These are phyloP conservation scores for Annulohypoxylon stygium DNA, from an alignment of 495 filamentous ascomycete genomes.

Conservation along the genomic window DNA sequence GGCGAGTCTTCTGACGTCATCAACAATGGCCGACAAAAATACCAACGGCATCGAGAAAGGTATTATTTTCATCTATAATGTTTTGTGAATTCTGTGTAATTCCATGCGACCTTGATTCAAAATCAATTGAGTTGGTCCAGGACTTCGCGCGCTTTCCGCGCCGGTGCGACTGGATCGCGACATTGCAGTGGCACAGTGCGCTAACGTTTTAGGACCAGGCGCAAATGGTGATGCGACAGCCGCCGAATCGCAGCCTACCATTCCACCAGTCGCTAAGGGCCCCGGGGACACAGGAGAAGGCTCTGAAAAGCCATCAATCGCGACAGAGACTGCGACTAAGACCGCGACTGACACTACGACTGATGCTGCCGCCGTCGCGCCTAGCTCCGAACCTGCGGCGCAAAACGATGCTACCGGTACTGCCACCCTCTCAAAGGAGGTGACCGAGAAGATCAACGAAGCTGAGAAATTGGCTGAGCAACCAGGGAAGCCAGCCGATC, in stretches of 20 bases:
- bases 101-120: conserved; percentile 31
- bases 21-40: conserved; percentile 56
- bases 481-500: conserved; percentile 42
- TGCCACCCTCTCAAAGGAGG: conserved; percentile 32
- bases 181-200: conserved; percentile 43
- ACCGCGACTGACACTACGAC: conserved; percentile 23
- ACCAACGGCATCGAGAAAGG: conserved; percentile 58
- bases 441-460: conserved; percentile 30
- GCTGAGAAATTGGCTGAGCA: conserved; percentile 35
- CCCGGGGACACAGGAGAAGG: conserved; percentile 33
- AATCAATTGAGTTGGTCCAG: conserved; percentile 37
- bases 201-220: conserved; percentile 45
- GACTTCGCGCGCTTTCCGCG: conserved; percentile 27
- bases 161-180: conserved; percentile 36
- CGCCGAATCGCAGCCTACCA: conserved; percentile 33
- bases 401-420: conserved; percentile 32
- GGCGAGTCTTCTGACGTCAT: conserved; percentile 58
- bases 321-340: conserved; percentile 25
- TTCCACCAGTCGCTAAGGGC: conserved; percentile 36
- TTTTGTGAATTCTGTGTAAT: conserved; percentile 14
- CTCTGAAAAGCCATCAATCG: conserved; percentile 34
- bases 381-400: conserved; percentile 34
- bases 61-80: conserved; percentile 35
- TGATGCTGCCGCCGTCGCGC: conserved; percentile 15
- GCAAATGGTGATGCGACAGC: conserved; percentile 40